Base-by-base conservation (phyloP, 2,329 filamentous ascomycete genomes). In the Hypoxylon sp. region DNA sequence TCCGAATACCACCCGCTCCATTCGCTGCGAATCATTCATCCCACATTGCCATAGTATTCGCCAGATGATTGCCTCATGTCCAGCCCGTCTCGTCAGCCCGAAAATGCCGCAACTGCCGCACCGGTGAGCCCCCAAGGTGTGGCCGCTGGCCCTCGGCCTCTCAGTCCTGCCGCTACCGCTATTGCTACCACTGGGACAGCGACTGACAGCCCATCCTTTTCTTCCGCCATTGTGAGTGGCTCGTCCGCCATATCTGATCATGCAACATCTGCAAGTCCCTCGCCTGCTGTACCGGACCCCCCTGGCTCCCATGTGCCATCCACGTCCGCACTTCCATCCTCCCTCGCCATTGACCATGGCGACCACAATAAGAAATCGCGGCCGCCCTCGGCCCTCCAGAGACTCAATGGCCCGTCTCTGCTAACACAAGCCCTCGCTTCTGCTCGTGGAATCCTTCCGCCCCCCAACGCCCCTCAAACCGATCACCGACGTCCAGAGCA, bases 41-140 rank as follows among this genome's bases (percentile, higher is more conserved):
- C 59, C 66, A 68, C 65, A 71, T 53, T 70, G 66, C 68, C 69
- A 71, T 70, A 69, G 66, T 69, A 70, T 71, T 73, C 68, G 79
- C 80, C 82, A 81, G 78, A 86, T 86, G 84, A 83, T 79, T 77
- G 78, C 79, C 83, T 82, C 84, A 87, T 87, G 84, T 86, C 83
- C 79, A 83, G 76, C 75, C 78, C 79, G 79, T 78, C 78, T 76
- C 75, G 75, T 76, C 76, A 79, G 75, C 76, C 77, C 78, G 82
- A 84, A 84, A 82, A 85, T 85, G 82, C 82, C 83, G 81, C 84
- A 83, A 64, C 70, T 70, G 74, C 80, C 70, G 71, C 70, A 71
- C 70, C 69, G 69, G 71, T 74, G 71, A 73, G 67, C 68, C 66
- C 59, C 34, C 62, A 65, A 65, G 64, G 66, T 67, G 67, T 68